Evolutionary conservation across 192 early-diverging fungal species (phyloP).

Genomic region (Coemansia sp.): DNA sequence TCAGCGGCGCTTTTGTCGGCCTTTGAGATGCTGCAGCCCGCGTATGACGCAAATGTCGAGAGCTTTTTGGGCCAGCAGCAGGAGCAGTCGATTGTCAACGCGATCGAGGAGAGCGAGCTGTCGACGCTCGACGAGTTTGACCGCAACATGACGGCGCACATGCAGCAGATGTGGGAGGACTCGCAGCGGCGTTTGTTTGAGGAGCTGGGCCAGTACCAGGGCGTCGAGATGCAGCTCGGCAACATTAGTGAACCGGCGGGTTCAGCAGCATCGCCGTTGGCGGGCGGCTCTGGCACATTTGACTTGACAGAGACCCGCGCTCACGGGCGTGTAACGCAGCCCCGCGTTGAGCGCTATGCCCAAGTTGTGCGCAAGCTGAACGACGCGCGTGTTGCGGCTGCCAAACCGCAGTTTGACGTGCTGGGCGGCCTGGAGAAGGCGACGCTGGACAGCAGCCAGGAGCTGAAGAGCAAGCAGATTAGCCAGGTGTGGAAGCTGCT

Average conservation of each 20-base stretch:
- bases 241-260: not conserved
- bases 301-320: constrained; percentile 1
- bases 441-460: constrained; percentile 29
- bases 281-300: constrained; percentile 2
- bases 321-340: constrained; percentile 12
- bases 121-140: constrained; percentile 69
- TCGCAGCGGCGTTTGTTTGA: constrained; percentile 74
- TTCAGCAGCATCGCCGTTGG: not conserved
- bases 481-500: constrained; percentile 39
- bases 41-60: constrained; percentile 84
- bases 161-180: constrained; percentile 72
- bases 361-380: constrained; percentile 37
- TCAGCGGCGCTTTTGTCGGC: constrained; percentile 68
- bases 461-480: constrained; percentile 49
- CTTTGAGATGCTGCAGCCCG: constrained; percentile 70
- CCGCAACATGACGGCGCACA: constrained; percentile 53
- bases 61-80: constrained; percentile 70
- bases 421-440: constrained; percentile 34
- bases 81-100: constrained; percentile 71
- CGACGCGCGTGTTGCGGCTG: constrained; percentile 19
- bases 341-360: constrained; percentile 39
- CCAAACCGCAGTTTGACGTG: constrained; percentile 19
- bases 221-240: not conserved
- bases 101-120: constrained; percentile 69
- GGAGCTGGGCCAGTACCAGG: constrained; percentile 73